phyloP scores from a whole-genome alignment of 495 filamentous ascomycete species.

The Tirmania nivea region DNA sequence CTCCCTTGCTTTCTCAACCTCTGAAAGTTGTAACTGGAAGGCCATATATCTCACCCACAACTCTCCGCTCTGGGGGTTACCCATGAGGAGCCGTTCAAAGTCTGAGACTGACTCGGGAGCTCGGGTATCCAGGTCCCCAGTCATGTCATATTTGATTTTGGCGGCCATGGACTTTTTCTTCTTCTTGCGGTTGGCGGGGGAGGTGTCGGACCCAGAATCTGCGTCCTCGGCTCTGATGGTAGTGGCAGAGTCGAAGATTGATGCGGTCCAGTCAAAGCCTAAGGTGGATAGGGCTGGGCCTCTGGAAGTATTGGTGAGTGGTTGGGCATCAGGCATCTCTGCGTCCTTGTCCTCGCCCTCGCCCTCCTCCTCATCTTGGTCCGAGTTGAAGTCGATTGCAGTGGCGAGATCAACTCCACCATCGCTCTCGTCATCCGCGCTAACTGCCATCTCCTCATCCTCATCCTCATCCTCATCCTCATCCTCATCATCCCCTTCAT shows the following conservation, averaged over 20 bases:
- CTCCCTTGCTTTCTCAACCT: slow-evolving; percentile 62
- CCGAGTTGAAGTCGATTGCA: slow-evolving; percentile 14
- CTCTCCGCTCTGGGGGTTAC: slow-evolving; percentile 68
- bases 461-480: slow-evolving; percentile 32
- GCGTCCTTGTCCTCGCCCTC: slow-evolving; percentile 25
- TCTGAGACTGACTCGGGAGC: slow-evolving; percentile 82
- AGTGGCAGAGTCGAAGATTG: slow-evolving; percentile 26
- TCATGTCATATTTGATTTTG: slow-evolving; percentile 66
- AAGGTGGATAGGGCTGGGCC: slow-evolving; percentile 43
- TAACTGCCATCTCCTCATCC: slow-evolving; percentile 25
- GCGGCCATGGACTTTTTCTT: slow-evolving; percentile 65
- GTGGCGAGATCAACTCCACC: slow-evolving; percentile 30
- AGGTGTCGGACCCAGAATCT: slow-evolving; percentile 28
- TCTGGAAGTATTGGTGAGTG: slow-evolving; percentile 8
- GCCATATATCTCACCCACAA: slow-evolving; percentile 95
- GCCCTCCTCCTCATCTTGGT: slow-evolving; percentile 29
- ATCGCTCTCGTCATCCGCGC: slow-evolving; percentile 23
- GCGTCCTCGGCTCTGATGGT: slow-evolving; percentile 22
- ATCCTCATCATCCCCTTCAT: slow-evolving; percentile 32
- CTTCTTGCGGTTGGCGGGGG: slow-evolving; percentile 28
- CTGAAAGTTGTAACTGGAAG: slow-evolving; percentile 79
- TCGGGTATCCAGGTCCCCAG: slow-evolving; percentile 65
- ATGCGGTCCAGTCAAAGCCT: slow-evolving; percentile 76
- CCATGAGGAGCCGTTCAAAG: slow-evolving; percentile 79
- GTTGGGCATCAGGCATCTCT: slow-evolving; percentile 26